Percentiles rank a stretch among this genome's conserved stretches.
Conservation (phyloP, 1,139 yeast species). For the Protomyces lactucae-debilis region DNA sequence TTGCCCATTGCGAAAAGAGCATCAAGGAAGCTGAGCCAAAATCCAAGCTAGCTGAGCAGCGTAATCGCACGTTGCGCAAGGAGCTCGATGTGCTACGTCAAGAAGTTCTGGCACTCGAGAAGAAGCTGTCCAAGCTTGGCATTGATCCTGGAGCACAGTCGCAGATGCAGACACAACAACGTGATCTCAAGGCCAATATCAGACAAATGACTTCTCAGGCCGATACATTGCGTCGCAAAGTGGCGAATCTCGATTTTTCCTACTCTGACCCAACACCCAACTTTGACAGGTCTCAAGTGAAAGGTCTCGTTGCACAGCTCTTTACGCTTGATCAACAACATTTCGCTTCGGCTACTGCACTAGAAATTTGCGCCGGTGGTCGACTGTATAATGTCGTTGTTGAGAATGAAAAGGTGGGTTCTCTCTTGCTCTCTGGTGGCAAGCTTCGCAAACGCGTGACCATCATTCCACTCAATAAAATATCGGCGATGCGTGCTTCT, state of each 20-base stretch:
- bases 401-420: conserved; percentile 77
- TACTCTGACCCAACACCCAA: conserved; percentile 61
- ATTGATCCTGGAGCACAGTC: conserved; percentile 47
- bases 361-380: conserved; percentile 94
- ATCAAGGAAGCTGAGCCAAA: conserved; percentile 52
- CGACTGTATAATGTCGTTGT: conserved; percentile 85
- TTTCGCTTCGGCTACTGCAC: conserved; percentile 65
- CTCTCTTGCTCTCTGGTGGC: conserved; percentile 74
- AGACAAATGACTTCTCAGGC: conserved; percentile 49
- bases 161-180: conserved; percentile 33
- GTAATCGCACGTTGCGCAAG: conserved; percentile 45
- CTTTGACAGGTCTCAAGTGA: conserved; percentile 61
- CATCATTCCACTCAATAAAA: conserved; percentile 85
- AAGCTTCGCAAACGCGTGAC: conserved; percentile 77
- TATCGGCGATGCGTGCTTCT: conserved; percentile 49
- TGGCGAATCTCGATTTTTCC: conserved; percentile 70
- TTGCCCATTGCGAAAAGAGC: conserved; percentile 54
- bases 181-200: conserved; percentile 41
- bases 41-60: conserved; percentile 52
- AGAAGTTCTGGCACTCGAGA: conserved; percentile 45
- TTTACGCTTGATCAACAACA: conserved; percentile 60
- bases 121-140: conserved; percentile 52
- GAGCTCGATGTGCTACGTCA: conserved; percentile 47
- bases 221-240: conserved; percentile 57
- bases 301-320: conserved; percentile 86